Percentiles rank a stretch among this genome's conserved stretches.
These are phyloP conservation scores for Fusarium sterilihyphosum DNA, from an alignment of 2,329 filamentous ascomycete genomes.

Conservation along the genomic window DNA sequence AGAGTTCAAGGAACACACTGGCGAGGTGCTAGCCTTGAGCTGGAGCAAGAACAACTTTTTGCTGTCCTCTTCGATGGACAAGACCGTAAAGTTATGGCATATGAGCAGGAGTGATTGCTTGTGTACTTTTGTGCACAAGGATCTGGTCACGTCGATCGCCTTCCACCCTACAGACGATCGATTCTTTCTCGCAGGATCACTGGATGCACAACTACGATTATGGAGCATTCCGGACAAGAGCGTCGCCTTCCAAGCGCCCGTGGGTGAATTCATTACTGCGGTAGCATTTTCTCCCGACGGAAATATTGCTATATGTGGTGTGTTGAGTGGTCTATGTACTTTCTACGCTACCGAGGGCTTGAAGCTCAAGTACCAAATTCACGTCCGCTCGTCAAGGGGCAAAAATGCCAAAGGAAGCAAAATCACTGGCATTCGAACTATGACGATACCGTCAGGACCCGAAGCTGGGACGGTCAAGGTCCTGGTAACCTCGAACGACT, in stretches of 20 bases:
- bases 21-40: slow-evolving; percentile 88
- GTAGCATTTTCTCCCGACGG: slow-evolving; percentile 95
- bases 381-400: slow-evolving; percentile 90
- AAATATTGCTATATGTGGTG: slow-evolving; percentile 87
- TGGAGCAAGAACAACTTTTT: slow-evolving; percentile 99
- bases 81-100: slow-evolving; percentile 95
- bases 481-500: slow-evolving; percentile 94
- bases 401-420: slow-evolving; percentile 97
- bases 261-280: slow-evolving; percentile 90
- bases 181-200: slow-evolving; percentile 93
- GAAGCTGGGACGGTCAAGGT: slow-evolving; percentile 78
- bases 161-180: slow-evolving; percentile 96
- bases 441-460: slow-evolving; percentile 59
- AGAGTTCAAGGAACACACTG: slow-evolving; percentile 85
- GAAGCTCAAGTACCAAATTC: slow-evolving; percentile 84
- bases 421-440: slow-evolving; percentile 91
- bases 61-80: slow-evolving; percentile 96
- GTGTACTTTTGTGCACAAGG: slow-evolving; percentile 92
- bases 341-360: slow-evolving; percentile 95
- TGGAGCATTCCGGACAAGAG: slow-evolving; percentile 98
- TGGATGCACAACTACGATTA: slow-evolving; percentile 86
- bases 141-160: slow-evolving; percentile 93
- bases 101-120: slow-evolving; percentile 85
- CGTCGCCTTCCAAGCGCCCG: slow-evolving; percentile 82
- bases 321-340: slow-evolving; percentile 83